Evolutionary conservation across 2,329 filamentous ascomycete species (phyloP).

Genomic region (Penicillium sumatraense): DNA sequence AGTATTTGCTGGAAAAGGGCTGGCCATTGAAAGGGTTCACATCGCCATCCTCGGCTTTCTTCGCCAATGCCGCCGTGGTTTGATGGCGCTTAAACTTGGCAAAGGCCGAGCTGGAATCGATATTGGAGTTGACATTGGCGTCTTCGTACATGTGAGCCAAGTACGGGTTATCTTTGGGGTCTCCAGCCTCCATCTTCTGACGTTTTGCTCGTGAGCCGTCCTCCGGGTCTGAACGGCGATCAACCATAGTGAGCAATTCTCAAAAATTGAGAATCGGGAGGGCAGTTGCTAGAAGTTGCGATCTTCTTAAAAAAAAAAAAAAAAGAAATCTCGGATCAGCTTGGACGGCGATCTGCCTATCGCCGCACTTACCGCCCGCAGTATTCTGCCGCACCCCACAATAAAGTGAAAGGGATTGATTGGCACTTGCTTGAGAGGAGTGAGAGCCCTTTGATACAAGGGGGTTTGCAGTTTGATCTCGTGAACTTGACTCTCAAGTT

Average conservation of each 20-base stretch:
- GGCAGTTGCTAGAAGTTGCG: no score
- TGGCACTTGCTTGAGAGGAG: constrained; percentile 7
- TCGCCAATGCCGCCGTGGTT: constrained; percentile 77
- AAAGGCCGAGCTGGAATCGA: constrained; percentile 56
- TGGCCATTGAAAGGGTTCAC: constrained; percentile 83
- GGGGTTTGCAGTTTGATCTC: no score
- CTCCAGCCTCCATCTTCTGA: constrained; percentile 55
- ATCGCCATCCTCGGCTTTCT: constrained; percentile 76
- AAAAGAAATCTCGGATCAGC: constrained; percentile 28
- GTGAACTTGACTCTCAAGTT: no score
- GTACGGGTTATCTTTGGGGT: constrained; percentile 76
- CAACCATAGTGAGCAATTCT: constrained; percentile 53
- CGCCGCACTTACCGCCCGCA: constrained; percentile 27
- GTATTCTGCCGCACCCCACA: constrained; percentile 37
- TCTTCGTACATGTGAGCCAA: constrained; percentile 79
- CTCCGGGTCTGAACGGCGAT: constrained; percentile 59
- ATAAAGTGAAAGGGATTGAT: constrained; percentile 24
- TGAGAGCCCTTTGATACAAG: no score
- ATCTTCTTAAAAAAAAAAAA: no score
- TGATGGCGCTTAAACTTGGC: constrained; percentile 74
- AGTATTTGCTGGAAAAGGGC: constrained; percentile 80
- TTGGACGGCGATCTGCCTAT: constrained; percentile 37
- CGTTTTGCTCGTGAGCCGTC: constrained; percentile 58
- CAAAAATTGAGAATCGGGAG: not conserved
- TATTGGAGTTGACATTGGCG: constrained; percentile 33